Evolutionary conservation across 805 yeast species (phyloP), one percentile per base, ranked within the genome.

Genomic region (Cyberlindnera xylosilytica): DNA sequence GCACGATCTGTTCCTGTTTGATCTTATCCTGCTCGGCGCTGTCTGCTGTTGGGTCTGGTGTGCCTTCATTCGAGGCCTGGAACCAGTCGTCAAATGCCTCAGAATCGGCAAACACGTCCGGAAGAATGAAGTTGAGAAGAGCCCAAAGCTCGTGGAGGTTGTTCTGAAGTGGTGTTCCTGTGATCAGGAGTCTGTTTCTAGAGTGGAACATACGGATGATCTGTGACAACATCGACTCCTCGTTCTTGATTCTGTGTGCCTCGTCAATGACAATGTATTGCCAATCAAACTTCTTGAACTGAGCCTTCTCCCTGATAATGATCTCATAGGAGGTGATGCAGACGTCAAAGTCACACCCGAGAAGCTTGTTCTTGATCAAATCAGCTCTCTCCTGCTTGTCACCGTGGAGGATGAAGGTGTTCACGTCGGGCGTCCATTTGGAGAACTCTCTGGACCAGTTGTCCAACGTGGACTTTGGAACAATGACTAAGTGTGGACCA

Each of bases 121-220:
- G 95, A 31, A 85, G 65, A 28, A 85, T 69, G 60, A 85, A 85
- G 50, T 85, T 85, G 51, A 85, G 66, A 48, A 85, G 66, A 0
- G 93, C 91, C 93, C 93, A 85, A 45, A 85, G 66, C 62, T 85
- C 93, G 56, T 82, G 88, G 38, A 85, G 63, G 54, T 85, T 85
- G 56, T 85, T 85, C 60, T 85, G 93, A 46, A 85, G 66, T 8
- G 93, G 93, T 1, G 93, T 85, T 62, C 93, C 93, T 0, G 93
- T 85, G 41, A 85, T 83, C 43, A 85, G 67, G 46, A 85, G 64
- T 54, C 93, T 70, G 58, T 83, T 82, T 37, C 73, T 76, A 1
- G 88, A 81, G 49, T 81, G 79, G 57, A 84, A 83, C 66, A 82
- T 71, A 54, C 93, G 69, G 36, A 84, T 78, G 39, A 84, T 85